Base-by-base conservation (phyloP, 768 basidiomycete species). In the Hericium alpestre region DNA sequence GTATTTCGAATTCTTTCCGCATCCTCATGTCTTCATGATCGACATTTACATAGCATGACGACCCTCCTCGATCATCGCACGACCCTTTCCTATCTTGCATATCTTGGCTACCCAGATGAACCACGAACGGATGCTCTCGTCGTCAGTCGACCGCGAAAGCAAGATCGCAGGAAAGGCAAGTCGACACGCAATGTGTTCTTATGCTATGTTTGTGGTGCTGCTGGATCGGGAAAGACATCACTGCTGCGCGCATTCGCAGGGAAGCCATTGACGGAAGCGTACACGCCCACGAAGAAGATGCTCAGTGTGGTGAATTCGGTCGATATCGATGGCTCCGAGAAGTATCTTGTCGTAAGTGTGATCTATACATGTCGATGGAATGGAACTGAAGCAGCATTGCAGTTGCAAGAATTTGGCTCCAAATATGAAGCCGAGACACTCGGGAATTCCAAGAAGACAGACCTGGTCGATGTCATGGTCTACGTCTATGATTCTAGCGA, bases 401-500 rank as follows among this genome's bases (percentile, higher is more conserved):
- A 96, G 95, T 72, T 99, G 51, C 95, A 97, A 76, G 95, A 99
- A 66, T 98, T 97, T 67, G 95, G 95, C 15, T 93, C 91, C 41
- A 88, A 87, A 69, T 96, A 95, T 64, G 95, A 99, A 71, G 79
- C 89, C 0, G 95, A 97, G 70, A 86, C 82, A 10, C 73, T 98
- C 56, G 81, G 93, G 59, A 92, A 87, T 69, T 77, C 84, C 40
- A 95, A 92, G 75, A 96, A 93, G 73, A 84, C 86, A 37, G 94
- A 96, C 68, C 72, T 90, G 48, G 91, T 90, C 18, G 95, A 99
- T 71, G 90, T 97, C 43, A 89, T 97, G 59, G 80, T 94, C 61
- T 97, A 95, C 67, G 93, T 97, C 37, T 85, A 97, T 65, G 95
- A 99, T 71, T 97, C 94, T 50, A 93, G 91, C 67, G 95, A 99